Evolutionary conservation across 2,329 filamentous ascomycete genomes (phyloP), one percentile per base, ranked within the genome.

Genomic region (Onygenales sp.): DNA sequence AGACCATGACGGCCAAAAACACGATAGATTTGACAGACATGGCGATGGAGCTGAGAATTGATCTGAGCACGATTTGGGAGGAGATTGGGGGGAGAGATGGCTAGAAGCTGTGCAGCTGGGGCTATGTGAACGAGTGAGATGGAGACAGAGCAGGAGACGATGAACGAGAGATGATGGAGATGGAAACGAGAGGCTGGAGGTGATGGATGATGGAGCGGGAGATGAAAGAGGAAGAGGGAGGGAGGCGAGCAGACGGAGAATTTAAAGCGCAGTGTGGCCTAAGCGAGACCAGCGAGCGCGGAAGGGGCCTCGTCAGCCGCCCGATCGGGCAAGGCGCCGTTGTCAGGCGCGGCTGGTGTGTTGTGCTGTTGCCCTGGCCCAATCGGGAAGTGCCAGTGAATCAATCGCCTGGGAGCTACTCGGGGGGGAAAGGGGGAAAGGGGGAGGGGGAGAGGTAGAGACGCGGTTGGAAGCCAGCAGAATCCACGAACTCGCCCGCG

Each of bases 1-100:
- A 46, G n/a, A 60, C 48, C 57, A 61, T 57, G 40, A 62, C 44
- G 54, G 58, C 55, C 32, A 65, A 11, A 13, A 61, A 52, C 27
- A 65, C 40, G 13, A 60, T 33, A 14, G 56, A 39, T 52, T 61
- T 61, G 49, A 51, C 14, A 46, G 42, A 53, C 45, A 57, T 55
- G 14, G 42, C 59, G 39, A 42, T 42, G 33, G 32, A 44, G 36
- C 37, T 50, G 6, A 27, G 13, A 17, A 39, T 21, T 31, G 14
- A 42, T 39, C 49, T 34, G 50, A 7, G 40, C n/a, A 53, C 52
- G 42, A 11, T 44, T 39, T 39, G 10, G 31, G 32, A n/a, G 3
- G 39, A 37, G 51, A 53, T 48, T 40, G 36, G 52, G 54, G 42
- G 31, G 51, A 53, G 48, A 52, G 39, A 59, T 56, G 27, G 27